Evolutionary conservation across 306 rosid genomes (phyloP).

Genomic region (Citrullus mucosospermus): DNA sequence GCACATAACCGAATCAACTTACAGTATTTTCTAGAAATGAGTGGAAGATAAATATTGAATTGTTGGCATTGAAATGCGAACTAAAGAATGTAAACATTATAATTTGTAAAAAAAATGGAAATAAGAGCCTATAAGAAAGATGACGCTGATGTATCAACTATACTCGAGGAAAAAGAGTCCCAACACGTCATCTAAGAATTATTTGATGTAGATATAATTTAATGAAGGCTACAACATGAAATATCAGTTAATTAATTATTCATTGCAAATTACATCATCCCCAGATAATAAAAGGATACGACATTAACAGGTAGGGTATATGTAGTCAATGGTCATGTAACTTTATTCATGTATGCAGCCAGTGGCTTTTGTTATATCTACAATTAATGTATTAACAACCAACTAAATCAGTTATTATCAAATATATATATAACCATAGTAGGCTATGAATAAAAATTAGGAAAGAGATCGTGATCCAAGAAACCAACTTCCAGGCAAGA

Average conservation of each 20-base stretch:
- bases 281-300: neutral
- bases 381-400: neutral
- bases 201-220: neutral
- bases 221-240: neutral
- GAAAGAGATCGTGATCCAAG: constrained; percentile 6
- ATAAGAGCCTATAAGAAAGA: neutral
- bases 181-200: neutral
- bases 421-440: neutral
- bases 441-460: constrained; percentile 1
- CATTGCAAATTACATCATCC: neutral
- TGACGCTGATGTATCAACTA: neutral
- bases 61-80: neutral
- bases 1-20: neutral
- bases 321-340: neutral
- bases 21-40: neutral
- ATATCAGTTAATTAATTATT: neutral
- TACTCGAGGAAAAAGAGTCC: neutral
- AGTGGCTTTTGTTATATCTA: neutral
- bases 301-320: neutral
- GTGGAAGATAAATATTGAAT: neutral
- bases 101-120: neutral
- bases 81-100: neutral
- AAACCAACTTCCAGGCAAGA: constrained; percentile 4
- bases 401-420: neutral
- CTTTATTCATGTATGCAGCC: neutral